Percentiles rank a stretch among this genome's conserved stretches.
Conservation (phyloP, 1,139 yeast species). For the Yamadazyma conglobata region DNA sequence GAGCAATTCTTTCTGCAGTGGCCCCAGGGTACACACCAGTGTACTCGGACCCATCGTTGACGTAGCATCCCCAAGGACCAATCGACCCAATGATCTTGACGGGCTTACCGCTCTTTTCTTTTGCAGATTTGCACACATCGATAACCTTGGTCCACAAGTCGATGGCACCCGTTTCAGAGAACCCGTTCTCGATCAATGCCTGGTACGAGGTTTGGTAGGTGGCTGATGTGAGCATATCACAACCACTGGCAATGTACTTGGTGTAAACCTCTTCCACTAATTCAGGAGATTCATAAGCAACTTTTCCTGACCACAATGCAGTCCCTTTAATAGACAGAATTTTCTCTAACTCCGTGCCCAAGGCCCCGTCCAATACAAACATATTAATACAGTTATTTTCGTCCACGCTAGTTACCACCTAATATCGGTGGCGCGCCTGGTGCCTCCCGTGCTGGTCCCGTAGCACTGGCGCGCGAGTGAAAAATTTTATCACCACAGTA, state of each 20-base stretch:
- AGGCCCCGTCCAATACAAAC: conserved; percentile 28
- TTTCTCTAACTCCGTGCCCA: conserved; percentile 29
- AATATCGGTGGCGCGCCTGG: too few species aligned
- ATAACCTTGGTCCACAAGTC: conserved; percentile 31
- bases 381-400: too few species aligned
- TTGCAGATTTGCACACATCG: conserved; percentile 14
- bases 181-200: conserved; percentile 18
- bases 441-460: too few species aligned
- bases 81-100: conserved; percentile 42
- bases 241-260: conserved; percentile 51
- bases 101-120: background rate
- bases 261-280: conserved; percentile 48
- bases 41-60: conserved; percentile 66
- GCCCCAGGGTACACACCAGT: conserved; percentile 51
- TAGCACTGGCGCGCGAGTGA: too few species aligned
- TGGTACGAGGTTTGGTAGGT: conserved; percentile 59
- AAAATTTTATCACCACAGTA: background rate
- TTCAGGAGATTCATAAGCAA: conserved; percentile 45
- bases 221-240: conserved; percentile 54
- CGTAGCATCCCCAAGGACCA: conserved; percentile 72
- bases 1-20: conserved; percentile 26
- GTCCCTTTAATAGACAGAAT: conserved; percentile 11
- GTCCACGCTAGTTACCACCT: too few species aligned
- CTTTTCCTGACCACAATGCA: conserved; percentile 59
- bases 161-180: conserved; percentile 19